Percentiles rank a stretch among this genome's conserved stretches.
These are phyloP conservation scores for Plectosphaerella sp. DNA, from an alignment of 2,329 filamentous ascomycete species.

Conservation along the genomic window DNA sequence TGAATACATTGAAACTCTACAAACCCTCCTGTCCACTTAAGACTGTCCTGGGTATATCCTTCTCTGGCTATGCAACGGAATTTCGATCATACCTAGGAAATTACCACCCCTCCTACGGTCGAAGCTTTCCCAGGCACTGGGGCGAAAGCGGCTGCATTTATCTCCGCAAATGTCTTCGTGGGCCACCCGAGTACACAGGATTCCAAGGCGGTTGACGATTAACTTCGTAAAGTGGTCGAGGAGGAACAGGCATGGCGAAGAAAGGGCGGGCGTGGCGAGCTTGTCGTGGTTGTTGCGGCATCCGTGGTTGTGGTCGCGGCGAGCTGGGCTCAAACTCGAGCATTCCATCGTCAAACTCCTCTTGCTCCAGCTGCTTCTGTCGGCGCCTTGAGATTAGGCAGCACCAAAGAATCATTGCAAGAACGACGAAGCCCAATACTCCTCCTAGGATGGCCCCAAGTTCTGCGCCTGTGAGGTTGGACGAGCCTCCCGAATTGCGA, in stretches of 20 bases:
- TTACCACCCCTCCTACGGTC: no score
- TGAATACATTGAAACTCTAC: no score
- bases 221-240: not conserved
- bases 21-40: no score
- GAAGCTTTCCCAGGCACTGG: no score
- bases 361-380: not conserved
- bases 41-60: no score
- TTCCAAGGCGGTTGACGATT: conserved; percentile 1
- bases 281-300: not conserved
- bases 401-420: conserved; percentile 25
- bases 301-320: not conserved
- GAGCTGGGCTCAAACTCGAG: no score
- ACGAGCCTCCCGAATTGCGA: not conserved
- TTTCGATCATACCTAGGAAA: no score
- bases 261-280: not conserved
- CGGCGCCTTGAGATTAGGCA: conserved; percentile 16
- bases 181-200: not conserved
- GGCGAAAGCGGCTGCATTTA: no score
- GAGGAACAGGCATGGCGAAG: not conserved
- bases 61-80: no score
- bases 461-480: conserved; percentile 25
- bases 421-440: conserved; percentile 29
- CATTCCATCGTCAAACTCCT: conserved; percentile 1
- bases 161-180: not conserved
- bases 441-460: conserved; percentile 37